Conservation (phyloP, 306 rosid species). For the Dalbergia oliveri region DNA sequence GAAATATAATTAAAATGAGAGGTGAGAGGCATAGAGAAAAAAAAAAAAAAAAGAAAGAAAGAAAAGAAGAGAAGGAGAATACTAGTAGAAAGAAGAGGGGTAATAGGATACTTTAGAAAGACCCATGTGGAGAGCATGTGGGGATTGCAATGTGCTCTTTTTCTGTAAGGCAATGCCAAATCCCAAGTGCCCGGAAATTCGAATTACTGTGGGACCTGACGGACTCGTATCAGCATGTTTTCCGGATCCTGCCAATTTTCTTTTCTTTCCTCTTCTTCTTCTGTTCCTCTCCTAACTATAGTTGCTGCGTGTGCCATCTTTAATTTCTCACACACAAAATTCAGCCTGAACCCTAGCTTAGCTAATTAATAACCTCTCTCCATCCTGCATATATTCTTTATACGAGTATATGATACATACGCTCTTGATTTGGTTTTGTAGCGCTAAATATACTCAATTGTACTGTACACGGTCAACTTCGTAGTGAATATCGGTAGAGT, state of each 20-base stretch:
- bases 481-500: not conserved
- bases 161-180: constrained; percentile 52
- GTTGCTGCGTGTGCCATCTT: not conserved
- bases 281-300: not conserved
- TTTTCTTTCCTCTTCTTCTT: not conserved
- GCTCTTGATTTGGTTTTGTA: not conserved
- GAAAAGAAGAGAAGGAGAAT: not conserved
- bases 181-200: constrained; percentile 63
- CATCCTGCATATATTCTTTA: not conserved
- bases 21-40: not conserved
- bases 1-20: not conserved
- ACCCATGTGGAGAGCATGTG: constrained; percentile 83
- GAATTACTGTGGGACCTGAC: constrained; percentile 65
- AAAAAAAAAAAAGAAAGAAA: not conserved
- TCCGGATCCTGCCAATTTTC: constrained; percentile 77
- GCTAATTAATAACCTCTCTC: not conserved
- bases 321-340: not conserved
- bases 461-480: not conserved
- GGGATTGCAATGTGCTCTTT: constrained; percentile 54
- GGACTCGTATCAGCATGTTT: constrained; percentile 62
- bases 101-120: constrained; percentile 50
- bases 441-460: not conserved
- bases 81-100: constrained; percentile 26
- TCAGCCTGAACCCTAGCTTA: not conserved
- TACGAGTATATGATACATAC: not conserved